Conservation (phyloP, 257 asterid species). For the Solanum chilense region DNA sequence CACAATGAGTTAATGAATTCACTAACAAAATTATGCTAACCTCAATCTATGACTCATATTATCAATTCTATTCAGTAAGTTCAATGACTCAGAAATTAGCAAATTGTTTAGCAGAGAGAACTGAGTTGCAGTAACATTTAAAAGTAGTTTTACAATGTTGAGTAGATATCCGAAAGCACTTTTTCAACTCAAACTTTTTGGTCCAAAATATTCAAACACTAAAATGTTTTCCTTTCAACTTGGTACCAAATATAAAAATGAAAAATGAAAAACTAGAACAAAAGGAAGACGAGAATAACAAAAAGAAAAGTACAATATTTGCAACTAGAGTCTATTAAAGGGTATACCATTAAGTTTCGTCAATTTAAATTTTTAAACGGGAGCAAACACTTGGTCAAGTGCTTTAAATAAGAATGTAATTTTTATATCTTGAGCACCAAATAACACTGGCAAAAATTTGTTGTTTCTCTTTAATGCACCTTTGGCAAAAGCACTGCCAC, state of each 20-base stretch:
- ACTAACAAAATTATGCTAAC: not conserved
- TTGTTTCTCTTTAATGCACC: not conserved
- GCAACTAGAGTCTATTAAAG: not conserved
- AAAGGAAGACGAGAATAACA: not conserved
- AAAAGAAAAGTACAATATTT: not conserved
- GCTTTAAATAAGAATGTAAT: not conserved
- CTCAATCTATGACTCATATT: not conserved
- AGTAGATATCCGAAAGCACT: not conserved
- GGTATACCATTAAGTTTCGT: not conserved
- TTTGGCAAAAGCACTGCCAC: not conserved
- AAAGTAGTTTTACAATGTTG: not conserved
- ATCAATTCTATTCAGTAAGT: not conserved
- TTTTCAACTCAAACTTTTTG: not conserved
- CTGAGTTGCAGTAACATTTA: not conserved
- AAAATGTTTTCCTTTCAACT: not conserved
- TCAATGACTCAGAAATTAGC: not conserved
- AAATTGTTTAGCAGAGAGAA: not conserved
- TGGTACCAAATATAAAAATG: not conserved
- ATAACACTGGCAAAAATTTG: not conserved
- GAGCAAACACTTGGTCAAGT: not conserved
- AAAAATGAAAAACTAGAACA: not conserved
- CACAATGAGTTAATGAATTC: not conserved
- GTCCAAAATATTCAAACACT: not conserved
- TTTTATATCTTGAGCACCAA: not conserved
- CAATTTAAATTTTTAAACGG: not conserved